Evolutionary conservation across 2,329 filamentous ascomycete species (phyloP).

Genomic region (Catunica adiposa): DNA sequence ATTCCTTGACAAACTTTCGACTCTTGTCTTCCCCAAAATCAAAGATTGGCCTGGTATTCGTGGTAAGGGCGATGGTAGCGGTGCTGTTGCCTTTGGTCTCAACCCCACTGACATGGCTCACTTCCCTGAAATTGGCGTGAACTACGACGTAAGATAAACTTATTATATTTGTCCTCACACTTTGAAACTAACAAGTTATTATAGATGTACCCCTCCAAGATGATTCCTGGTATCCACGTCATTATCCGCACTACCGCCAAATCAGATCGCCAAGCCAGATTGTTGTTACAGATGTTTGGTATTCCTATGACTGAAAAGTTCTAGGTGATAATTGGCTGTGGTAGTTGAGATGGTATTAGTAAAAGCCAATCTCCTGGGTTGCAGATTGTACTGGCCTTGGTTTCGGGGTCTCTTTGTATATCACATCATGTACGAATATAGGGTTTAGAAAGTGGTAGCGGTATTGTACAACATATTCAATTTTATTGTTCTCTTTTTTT

Average conservation of each 20-base stretch:
- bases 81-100: conserved; percentile 76
- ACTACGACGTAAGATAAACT: conserved; percentile 68
- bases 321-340: not conserved
- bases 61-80: conserved; percentile 64
- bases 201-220: conserved; percentile 44
- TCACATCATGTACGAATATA: conserved; percentile 8
- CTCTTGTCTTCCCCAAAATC: conserved; percentile 81
- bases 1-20: conserved; percentile 78
- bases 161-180: conserved; percentile 2
- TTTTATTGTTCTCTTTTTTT: conserved; percentile 4
- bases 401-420: conserved; percentile 10
- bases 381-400: not conserved
- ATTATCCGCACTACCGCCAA: conserved; percentile 71
- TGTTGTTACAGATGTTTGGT: conserved; percentile 54
- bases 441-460: not conserved
- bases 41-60: conserved; percentile 72
- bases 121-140: conserved; percentile 89
- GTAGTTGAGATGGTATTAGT: not conserved
- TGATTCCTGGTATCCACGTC: conserved; percentile 76
- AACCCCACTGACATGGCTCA: conserved; percentile 56
- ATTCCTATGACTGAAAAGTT: conserved; percentile 23
- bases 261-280: conserved; percentile 67
- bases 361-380: not conserved
- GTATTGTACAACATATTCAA: conserved; percentile 6
- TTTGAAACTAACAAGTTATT: conserved; percentile 12